Base-by-base conservation (phyloP, 139 green algal species). In the Chlorella sp. region DNA sequence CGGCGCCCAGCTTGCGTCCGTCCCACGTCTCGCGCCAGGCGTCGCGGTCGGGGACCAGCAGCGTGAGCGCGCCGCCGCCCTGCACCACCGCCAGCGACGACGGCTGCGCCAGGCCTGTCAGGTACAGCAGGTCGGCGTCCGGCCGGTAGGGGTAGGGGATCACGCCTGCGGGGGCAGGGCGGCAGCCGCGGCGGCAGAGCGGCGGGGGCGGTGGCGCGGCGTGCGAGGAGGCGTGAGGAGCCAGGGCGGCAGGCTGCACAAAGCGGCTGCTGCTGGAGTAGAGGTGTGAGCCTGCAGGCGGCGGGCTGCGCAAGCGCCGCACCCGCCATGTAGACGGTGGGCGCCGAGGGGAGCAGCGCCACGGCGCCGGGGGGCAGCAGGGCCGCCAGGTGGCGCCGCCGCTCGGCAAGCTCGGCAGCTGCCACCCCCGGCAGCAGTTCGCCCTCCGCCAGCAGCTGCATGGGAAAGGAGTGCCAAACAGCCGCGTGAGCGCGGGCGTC, bases 71-170 rank as follows among this genome's bases (percentile, higher is more conserved):
- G 6, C 65, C 51, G 15, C 59, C 56, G 33, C 61, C 60, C 29
- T 71, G 63, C 45, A 74, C 29, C 27, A 91, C 71, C 11, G 88
- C 87, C 50, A 95, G 60, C 0, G 60, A 45, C 0, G 77, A 82
- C 5, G 90, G 85, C 82, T 97, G 91, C 50, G 79, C 76, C n/a
- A 97, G 72, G 27, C 94, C 93, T 2, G 92, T 98, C 2, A 98
- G 80, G 77, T 97, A 98, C 35, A 89, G 38, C 67, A 94, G 93
- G 88, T 98, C 93, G 42, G 93, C 82, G 41, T 96, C 89, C 79
- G 83, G 88, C 40, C 92, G 84, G 82, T 94, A 97, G 8, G 91
- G 89, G 80, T 95, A 91, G 0, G 93, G 93, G 23, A 97, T 94
- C n/a, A 93, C 82, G 9, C 81, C 92, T 74, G 67, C 67, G 40